These are phyloP conservation scores for Marasmius sp. DNA, from an alignment of 1,284 basidiomycete species.

Conservation along the genomic window DNA sequence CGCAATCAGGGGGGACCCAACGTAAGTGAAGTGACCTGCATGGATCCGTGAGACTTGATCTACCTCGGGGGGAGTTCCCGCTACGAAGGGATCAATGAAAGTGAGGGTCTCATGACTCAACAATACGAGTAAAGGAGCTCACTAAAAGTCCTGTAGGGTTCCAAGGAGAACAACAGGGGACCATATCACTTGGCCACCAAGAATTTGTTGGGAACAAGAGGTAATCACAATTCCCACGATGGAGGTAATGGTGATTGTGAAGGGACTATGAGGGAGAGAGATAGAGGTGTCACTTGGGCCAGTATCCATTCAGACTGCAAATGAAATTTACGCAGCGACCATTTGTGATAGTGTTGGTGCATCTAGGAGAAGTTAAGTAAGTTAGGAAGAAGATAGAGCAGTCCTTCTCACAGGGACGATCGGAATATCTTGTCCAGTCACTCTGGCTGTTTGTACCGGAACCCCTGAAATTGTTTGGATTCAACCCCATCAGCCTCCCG, in stretches of 20 bases:
- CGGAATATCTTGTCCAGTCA: slow-evolving; percentile 21
- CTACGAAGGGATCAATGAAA: not conserved
- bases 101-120: not conserved
- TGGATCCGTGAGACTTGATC: too few species aligned
- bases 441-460: slow-evolving; percentile 19
- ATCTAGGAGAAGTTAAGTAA: not conserved
- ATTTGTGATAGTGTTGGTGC: slow-evolving; percentile 19
- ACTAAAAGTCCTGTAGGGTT: slow-evolving; percentile 20
- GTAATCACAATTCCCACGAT: slow-evolving; percentile 21
- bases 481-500: too few species aligned
- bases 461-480: slow-evolving; percentile 4
- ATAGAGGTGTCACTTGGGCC: not conserved
- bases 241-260: slow-evolving; percentile 18
- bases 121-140: not conserved
- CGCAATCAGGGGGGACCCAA: too few species aligned
- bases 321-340: slow-evolving; percentile 12
- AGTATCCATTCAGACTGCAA: not conserved
- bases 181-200: slow-evolving; percentile 20
- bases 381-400: not conserved
- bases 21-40: too few species aligned
- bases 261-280: slow-evolving; percentile 9
- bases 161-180: slow-evolving; percentile 19
- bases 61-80: slow-evolving; percentile 6
- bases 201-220: slow-evolving; percentile 18
- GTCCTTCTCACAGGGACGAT: slow-evolving; percentile 14